phyloP scores from a whole-genome alignment of 176 grass and related monocot species.

The Oryza rufipogon region DNA sequence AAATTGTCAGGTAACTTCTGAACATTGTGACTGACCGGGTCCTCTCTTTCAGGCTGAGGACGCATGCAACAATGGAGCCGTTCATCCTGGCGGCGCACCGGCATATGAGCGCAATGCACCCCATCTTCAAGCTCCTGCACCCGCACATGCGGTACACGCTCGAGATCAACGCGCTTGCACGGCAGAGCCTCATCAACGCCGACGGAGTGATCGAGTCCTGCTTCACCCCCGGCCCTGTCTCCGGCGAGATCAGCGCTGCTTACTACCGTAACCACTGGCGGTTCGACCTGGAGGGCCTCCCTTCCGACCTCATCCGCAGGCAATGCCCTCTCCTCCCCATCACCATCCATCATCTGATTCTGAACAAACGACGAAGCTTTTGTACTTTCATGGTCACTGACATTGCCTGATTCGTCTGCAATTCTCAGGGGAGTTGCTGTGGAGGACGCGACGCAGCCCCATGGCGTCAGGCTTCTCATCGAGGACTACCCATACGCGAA shows the following conservation, averaged over 20 bases:
- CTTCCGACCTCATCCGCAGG: slow-evolving; percentile 90
- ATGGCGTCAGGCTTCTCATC: slow-evolving; percentile 82
- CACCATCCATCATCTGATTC: background rate
- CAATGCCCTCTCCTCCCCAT: slow-evolving; percentile 25
- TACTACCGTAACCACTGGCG: slow-evolving; percentile 83
- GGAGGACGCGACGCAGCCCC: slow-evolving; percentile 69
- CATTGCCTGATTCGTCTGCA: background rate
- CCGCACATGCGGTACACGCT: slow-evolving; percentile 96
- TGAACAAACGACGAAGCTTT: background rate
- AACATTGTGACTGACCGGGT: slow-evolving; percentile 8
- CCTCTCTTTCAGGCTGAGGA: slow-evolving; percentile 72
- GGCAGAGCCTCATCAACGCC: slow-evolving; percentile 93
- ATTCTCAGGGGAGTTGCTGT: slow-evolving; percentile 74
- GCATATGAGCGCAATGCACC: slow-evolving; percentile 88
- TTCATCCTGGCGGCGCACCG: slow-evolving; percentile 94
- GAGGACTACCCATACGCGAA: slow-evolving; percentile 94
- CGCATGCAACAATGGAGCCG: slow-evolving; percentile 88
- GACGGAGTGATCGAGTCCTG: slow-evolving; percentile 95
- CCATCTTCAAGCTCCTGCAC: slow-evolving; percentile 90
- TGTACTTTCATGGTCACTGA: slow-evolving; percentile 1
- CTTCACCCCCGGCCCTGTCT: slow-evolving; percentile 83
- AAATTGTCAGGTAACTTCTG: background rate
- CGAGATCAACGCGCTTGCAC: slow-evolving; percentile 92
- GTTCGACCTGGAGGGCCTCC: slow-evolving; percentile 84
- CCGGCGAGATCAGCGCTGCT: slow-evolving; percentile 75